A percentile compares a stretch with the other conserved stretches of the same genome.
These are phyloP conservation scores for Parastagonospora avenae DNA, from an alignment of 2,329 filamentous ascomycete genomes.

Conservation along the genomic window DNA sequence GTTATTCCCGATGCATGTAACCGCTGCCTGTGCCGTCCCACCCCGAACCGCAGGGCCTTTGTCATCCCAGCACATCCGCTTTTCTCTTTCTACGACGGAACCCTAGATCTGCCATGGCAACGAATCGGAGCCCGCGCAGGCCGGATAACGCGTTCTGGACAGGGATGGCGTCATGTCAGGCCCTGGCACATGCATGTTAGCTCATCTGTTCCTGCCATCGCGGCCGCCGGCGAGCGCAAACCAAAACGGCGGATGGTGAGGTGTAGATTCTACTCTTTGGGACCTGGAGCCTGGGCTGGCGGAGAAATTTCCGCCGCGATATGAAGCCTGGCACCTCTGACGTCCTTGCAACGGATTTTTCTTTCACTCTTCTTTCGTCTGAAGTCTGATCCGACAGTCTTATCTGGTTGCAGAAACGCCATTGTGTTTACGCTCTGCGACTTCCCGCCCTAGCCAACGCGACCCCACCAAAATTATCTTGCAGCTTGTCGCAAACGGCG, in stretches of 20 bases:
- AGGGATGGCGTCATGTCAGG: conserved; percentile 24
- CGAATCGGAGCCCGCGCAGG: conserved; percentile 12
- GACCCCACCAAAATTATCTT: conserved; percentile 1
- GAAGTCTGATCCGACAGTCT: not conserved
- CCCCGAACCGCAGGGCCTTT: conserved; percentile 6
- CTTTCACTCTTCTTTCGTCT: not conserved
- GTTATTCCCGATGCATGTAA: not conserved
- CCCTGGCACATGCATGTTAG: conserved; percentile 16
- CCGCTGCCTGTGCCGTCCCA: not conserved
- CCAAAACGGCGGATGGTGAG: conserved; percentile 28
- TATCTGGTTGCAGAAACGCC: no score
- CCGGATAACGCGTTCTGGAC: conserved; percentile 21
- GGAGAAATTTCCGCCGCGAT: not conserved
- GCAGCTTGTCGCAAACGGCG: not conserved
- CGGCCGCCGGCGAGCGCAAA: conserved; percentile 16
- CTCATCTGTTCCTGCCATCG: conserved; percentile 35
- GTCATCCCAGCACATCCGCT: not conserved
- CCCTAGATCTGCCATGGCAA: conserved; percentile 4
- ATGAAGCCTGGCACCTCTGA: not conserved
- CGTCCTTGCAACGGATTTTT: not conserved
- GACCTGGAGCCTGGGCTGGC: conserved; percentile 7
- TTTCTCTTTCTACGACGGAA: conserved; percentile 3
- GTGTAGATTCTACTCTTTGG: conserved; percentile 27
- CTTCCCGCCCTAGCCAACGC: not conserved
- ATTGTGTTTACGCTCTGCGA: not conserved